Base-by-base conservation (phyloP, 352 stramenopile genomes). In the Globisporangium viniferum region DNA sequence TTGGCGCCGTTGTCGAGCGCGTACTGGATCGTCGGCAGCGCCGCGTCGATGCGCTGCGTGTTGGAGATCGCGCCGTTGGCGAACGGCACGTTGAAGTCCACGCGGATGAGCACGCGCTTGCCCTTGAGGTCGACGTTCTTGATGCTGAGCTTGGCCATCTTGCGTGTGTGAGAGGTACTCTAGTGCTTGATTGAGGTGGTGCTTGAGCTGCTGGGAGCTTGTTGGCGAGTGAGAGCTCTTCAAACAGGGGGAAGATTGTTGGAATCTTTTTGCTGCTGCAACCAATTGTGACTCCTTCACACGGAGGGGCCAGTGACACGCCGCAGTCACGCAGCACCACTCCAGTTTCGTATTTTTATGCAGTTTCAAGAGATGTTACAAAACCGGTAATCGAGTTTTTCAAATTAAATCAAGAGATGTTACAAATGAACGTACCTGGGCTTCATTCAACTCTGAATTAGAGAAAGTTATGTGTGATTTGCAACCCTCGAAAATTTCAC, bases 1-100 rank as follows among this genome's bases (percentile, higher is more conserved):
- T 98, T 99, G 71, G 98, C 98, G 74, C 98, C 98, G 71, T 99
- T 95, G 64, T 95, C 84, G 62, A 98, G 92, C 69, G 99, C 93
- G 80, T 98, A 99, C 84, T 99, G 73, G 67, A 99, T 97, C 12
- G 98, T 99, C 44, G 98, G 85, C 75, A 99, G 68, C 76, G 91
- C 92, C 39, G 87, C 97, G 60, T 98, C 93, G 78, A 99, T 99
- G 75, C 98, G 96, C 76, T 99, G 97, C 68, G 97, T 99, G 89
- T 99, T 99, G 64, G 87, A 98, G 65, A 98, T 94, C 69, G 97
- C 97, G 67, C 94, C 98, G 76, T 97, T 92, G 20, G 88, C 81
- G 72, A 99, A 98, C 18, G 98, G 98, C 49, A 99, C 98, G 80
- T 99, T 99, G 71, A 99, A 98, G 88, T 99, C 98, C 68, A 98